Conservation (phyloP, 371 early-diverging fungal species). For the Lichtheimia corymbifera region DNA sequence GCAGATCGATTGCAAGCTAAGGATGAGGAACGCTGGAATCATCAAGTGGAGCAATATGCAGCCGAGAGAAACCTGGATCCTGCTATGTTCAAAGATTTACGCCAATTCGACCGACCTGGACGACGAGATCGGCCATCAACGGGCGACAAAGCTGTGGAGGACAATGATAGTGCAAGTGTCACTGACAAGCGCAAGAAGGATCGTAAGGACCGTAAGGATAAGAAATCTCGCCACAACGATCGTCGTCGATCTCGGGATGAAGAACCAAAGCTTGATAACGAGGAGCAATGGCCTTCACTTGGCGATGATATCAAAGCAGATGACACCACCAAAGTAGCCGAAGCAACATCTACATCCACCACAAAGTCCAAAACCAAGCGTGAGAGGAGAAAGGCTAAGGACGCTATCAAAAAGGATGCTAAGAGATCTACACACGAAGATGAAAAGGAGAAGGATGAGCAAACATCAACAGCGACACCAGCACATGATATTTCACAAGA, state of each 20-base stretch:
- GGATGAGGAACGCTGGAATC: slow-evolving; percentile 7
- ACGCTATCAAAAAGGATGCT: neutral
- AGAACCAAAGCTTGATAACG: neutral
- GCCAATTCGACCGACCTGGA: slow-evolving; percentile 1
- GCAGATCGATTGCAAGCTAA: slow-evolving; percentile 11
- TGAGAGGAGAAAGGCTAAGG: neutral
- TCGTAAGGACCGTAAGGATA: slow-evolving; percentile 4
- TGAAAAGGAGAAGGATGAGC: neutral
- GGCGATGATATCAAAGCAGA: neutral
- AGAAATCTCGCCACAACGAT: neutral
- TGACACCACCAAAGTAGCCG: neutral
- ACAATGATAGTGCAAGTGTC: neutral
- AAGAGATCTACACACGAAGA: neutral
- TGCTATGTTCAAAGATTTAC: slow-evolving; percentile 3
- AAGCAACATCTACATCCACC: neutral
- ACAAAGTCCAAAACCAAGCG: neutral
- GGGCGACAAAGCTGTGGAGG: neutral
- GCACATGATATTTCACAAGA: neutral
- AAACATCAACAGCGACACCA: neutral
- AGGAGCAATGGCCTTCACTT: slow-evolving; percentile 3
- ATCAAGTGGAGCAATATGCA: slow-evolving; percentile 9
- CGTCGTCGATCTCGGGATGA: neutral
- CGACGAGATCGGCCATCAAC: neutral
- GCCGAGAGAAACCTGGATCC: slow-evolving; percentile 18
- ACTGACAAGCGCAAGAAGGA: neutral